Evolutionary conservation across 352 stramenopile genomes (phyloP), one percentile per base, ranked within the genome.

Genomic region (Globisporangium spinosum): DNA sequence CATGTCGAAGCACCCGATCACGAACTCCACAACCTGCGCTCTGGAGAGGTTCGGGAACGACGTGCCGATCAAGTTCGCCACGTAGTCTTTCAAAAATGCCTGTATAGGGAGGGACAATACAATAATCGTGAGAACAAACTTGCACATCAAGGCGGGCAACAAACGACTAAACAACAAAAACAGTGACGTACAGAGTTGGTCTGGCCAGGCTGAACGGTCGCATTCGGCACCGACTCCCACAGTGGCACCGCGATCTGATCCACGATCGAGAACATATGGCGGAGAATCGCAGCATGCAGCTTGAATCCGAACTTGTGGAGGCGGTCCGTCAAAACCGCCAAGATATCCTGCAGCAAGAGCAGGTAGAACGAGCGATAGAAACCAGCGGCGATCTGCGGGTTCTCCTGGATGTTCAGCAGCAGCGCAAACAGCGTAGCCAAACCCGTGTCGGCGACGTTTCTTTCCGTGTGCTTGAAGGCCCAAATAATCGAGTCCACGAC

Each of bases 381-480:
- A 2, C 88, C 87, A 60, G 98, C 97, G 1, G 97, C 91, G 43
- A 99, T 95, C 73, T 95, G 86, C 3, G 94, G 91, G 55, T 96
- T 97, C 68, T 91, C 90, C 65, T 95, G 92, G 58, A 99, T 97
- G 82, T 99, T 99, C 56, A 97, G 77, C 43, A 99, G 77, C 53
- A 99, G 76, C 45, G 98, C 96, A 73, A 98, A 94, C 67, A 99
- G 82, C 68, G 98, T 99, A 20, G 98, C 95, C 6, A 99, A 87
- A 58, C 96, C 96, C 84, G 91, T 99, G 72, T 99, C 97, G 23
- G 95, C 91, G 64, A 99, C 98, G 68, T 99, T 99, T 64, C 98
- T 89, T 76, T 99, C 98, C 23, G 97, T 99, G 78, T 99, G 98
- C 83, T 99, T 99, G 82, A 99, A 99, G 10, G 97, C 98, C 98